phyloP scores from a whole-genome alignment of 306 rosid genomes.

The Malus sieversii region DNA sequence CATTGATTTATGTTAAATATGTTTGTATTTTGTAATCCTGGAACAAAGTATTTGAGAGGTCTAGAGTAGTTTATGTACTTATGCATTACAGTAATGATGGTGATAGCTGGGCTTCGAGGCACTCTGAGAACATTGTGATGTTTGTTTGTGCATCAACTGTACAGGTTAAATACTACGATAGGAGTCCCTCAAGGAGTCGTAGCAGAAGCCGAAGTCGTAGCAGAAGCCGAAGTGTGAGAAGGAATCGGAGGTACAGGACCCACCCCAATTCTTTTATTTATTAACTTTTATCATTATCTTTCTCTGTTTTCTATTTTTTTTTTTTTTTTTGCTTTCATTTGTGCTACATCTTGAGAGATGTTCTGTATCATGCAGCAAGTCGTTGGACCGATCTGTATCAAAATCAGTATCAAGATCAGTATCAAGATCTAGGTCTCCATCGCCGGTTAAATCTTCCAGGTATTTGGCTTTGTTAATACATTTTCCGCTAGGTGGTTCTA shows the following conservation, averaged over 20 bases:
- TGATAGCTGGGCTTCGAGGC: not conserved
- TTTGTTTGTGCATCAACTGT: slow-evolving; percentile 6
- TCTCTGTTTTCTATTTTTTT: not conserved
- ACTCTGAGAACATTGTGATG: not conserved
- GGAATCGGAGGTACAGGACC: slow-evolving; percentile 52
- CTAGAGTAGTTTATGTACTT: not conserved
- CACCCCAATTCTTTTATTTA: not conserved
- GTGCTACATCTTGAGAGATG: not conserved
- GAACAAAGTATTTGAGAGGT: not conserved
- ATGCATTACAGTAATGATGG: not conserved
- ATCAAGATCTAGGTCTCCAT: slow-evolving; percentile 77
- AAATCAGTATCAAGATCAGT: slow-evolving; percentile 79
- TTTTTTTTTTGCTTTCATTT: not conserved
- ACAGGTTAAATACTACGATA: slow-evolving; percentile 75
- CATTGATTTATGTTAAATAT: not conserved
- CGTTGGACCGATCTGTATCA: slow-evolving; percentile 73
- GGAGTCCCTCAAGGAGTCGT: slow-evolving; percentile 77
- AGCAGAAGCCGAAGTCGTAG: slow-evolving; percentile 79
- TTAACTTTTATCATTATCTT: not conserved
- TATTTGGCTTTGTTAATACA: slow-evolving; percentile 8
- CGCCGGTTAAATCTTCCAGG: slow-evolving; percentile 84
- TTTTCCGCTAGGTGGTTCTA: not conserved
- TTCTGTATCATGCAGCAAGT: slow-evolving; percentile 41
- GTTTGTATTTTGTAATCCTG: not conserved
- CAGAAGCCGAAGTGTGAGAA: slow-evolving; percentile 61